Evolutionary conservation across 2,329 filamentous ascomycete genomes (phyloP), one percentile per base, ranked within the genome.

Genomic region (Aspergillus luchuensis): DNA sequence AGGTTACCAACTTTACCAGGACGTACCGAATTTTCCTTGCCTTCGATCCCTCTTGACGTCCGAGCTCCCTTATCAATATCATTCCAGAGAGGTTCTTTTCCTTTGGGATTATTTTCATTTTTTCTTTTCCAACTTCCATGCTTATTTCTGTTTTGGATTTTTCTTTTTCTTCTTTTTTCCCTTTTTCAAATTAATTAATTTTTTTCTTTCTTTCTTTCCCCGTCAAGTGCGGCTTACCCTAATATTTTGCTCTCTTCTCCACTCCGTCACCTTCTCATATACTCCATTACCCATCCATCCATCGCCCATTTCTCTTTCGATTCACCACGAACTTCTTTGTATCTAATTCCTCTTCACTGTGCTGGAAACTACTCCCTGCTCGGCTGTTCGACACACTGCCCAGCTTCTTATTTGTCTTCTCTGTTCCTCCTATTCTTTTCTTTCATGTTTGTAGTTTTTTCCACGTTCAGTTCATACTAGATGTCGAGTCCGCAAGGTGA

Each of bases 401-500:
- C 25, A 50, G 47, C 47, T 30, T 19, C 25, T 10, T 8, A 17
- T 53, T 63, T 61, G 36, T 54, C 56, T 60, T 39, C 36, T 63
- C 7, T 58, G 28, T 10, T 47, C 56, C 49, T 54, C 19, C 19
- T 39, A 5, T 6, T 41, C 5, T 25, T 17, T 25, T 55, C 25
- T 54, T 59, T 13, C 13, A 43, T 56, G 28, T 47, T 47, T 43
- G 33, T 45, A 23, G 33, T 15, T 23, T 33, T 49, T 39, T 56
- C 28, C 52, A 58, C 8, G n/a, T 43, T 15, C 50, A 10, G 17
- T 49, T 23, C 50, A 28, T 50, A 52, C 61, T 65, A 63, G 63
- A 67, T 67, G 66, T 67, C 61, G 64, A 62, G 58, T 60, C 45
- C 54, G 47, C 61, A 65, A 65, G 64, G 66, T 56, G 39, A 30